Base-by-base conservation (phyloP, 148 eudicot species). In the Chenopodium berlandieri region DNA sequence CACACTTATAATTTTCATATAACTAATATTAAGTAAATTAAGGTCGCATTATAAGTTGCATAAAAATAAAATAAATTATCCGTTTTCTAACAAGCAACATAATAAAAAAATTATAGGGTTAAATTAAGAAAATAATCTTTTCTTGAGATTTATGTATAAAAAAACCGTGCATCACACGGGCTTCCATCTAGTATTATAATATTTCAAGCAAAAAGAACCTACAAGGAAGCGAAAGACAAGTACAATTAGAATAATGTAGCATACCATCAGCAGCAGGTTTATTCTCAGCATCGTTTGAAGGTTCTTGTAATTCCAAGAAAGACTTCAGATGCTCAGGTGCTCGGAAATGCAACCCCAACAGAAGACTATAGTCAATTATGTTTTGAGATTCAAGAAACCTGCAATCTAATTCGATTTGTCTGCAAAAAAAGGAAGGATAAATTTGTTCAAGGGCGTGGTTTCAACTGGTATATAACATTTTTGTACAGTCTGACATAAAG, bases 311-410 rank as follows among this genome's bases (percentile, higher is more conserved):
- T 75, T 91, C 91, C 67, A 86, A 76, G 31, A 90, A 85, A 22
- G 93, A 82, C 88, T 84, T 91, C 80, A 94, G 89, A 86, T 94
- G 94, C 87, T 92, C 90, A 65, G 99, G 99, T 82, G 98, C 98
- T 85, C 98, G 90, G 72, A 94, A 94, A 88, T 94, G 98, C 87
- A 94, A 82, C 25, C 98, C 98, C 84, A 94, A 54, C 20, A 94
- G 92, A 83, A 94, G 95, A 86, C 98, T 94, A 76, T 94, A 94
- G 80, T 94, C 98, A 75, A 94, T 92, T 80, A 94, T 92, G 22
- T 82, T 81, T 87, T 92, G 98, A 84, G 95, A 90, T 86, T 96
- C 92, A 71, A 96, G 88, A 83, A 96, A 96, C 83, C 44, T 83
- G 85, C 94, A 88, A 82, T 96, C 99, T 70, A 94, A 79, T 75